phyloP scores from a whole-genome alignment of 257 asterid species.

The Gynochthodes officinalis region DNA sequence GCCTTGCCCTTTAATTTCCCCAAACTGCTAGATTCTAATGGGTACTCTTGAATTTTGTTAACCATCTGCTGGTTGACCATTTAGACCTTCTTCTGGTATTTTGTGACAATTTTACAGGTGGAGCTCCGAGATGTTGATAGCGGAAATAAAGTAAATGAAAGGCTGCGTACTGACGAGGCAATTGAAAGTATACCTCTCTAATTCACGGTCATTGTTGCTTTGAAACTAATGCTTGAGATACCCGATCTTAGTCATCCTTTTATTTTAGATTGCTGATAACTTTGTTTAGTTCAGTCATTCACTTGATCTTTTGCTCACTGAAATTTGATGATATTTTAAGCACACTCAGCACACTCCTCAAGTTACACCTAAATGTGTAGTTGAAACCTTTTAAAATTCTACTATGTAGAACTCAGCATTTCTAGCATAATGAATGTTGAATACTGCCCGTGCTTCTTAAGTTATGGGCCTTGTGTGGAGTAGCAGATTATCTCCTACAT shows the following conservation, averaged over 20 bases:
- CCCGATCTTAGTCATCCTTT: background rate
- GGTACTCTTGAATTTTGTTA: background rate
- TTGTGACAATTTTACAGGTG: conserved; percentile 53
- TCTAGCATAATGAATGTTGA: background rate
- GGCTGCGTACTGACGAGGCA: conserved; percentile 87
- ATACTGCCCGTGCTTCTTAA: background rate
- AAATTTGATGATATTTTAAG: background rate
- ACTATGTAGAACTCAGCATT: too few relatives aligned
- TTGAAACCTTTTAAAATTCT: background rate
- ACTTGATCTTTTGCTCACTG: background rate
- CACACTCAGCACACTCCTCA: background rate
- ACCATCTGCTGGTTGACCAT: background rate
- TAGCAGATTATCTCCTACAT: background rate
- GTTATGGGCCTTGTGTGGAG: background rate
- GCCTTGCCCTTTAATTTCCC: background rate
- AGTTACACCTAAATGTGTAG: background rate
- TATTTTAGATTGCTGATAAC: background rate
- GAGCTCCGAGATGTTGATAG: conserved; percentile 95
- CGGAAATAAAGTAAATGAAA: conserved; percentile 85
- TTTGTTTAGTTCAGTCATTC: background rate
- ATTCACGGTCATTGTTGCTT: conserved; percentile 3
- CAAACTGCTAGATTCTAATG: background rate
- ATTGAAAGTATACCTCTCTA: conserved; percentile 66
- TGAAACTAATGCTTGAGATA: background rate
- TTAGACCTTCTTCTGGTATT: conserved; percentile 10